Evolutionary conservation across 768 basidiomycete genomes (phyloP).

Genomic region (Pleurotus eryngii): DNA sequence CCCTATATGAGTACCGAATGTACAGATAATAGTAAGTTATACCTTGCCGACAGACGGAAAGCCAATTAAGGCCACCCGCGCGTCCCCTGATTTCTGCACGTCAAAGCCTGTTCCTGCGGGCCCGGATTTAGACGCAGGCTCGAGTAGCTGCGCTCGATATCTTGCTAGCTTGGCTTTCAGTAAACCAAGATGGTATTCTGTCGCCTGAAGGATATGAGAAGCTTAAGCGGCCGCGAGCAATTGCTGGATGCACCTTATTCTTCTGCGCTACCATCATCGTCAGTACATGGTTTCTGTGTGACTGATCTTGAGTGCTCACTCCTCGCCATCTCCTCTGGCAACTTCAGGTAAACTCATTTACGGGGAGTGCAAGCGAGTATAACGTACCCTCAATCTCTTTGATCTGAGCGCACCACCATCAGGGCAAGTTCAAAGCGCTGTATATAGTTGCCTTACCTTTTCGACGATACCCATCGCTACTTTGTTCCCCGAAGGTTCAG

Average conservation of each 20-base stretch:
- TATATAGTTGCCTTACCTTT: conserved; percentile 50
- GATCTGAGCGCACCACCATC: conserved; percentile 49
- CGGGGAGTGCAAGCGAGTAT: not conserved
- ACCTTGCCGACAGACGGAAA: conserved; percentile 96
- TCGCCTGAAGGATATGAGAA: conserved; percentile 55
- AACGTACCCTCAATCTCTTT: conserved; percentile 91
- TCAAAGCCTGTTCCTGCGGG: conserved; percentile 84
- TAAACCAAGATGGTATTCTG: conserved; percentile 91
- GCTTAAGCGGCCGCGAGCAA: conserved; percentile 4
- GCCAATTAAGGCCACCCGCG: conserved; percentile 87
- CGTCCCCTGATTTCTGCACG: conserved; percentile 80
- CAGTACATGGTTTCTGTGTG: too few species aligned
- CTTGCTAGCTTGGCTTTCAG: conserved; percentile 93
- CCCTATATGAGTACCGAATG: not conserved
- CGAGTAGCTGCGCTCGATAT: conserved; percentile 92
- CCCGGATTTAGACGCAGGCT: conserved; percentile 83
- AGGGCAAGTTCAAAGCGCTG: conserved; percentile 6
- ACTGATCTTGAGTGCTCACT: conserved; percentile 50
- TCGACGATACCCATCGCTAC: conserved; percentile 87
- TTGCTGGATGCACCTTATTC: conserved; percentile 67
- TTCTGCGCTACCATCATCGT: conserved; percentile 67
- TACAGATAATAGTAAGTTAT: not conserved
- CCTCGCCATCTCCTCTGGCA: conserved; percentile 92
- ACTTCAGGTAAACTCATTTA: not conserved
- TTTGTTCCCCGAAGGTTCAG: not conserved